These are phyloP conservation scores for Tylopilus plumbeoviolaceoides DNA, from an alignment of 768 basidiomycete genomes.

Conservation along the genomic window DNA sequence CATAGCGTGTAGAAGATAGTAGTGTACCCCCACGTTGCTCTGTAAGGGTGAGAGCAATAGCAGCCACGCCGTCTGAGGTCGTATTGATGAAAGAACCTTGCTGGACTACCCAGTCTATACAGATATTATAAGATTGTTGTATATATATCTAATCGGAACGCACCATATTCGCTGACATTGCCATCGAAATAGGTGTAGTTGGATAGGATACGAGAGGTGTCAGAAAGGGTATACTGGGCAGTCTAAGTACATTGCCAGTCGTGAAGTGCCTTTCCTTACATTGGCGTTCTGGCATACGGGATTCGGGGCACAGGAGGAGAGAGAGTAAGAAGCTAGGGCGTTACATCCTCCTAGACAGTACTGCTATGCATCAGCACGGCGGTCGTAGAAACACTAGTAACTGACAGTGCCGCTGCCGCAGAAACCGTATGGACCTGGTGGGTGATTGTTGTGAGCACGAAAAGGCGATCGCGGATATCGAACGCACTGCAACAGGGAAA, in stretches of 20 bases:
- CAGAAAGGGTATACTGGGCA: conserved; percentile 54
- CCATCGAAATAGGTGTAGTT: conserved; percentile 70
- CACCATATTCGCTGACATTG: conserved; percentile 67
- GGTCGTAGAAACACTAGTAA: neutral
- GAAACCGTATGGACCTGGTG: conserved; percentile 49
- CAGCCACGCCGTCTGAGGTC: conserved; percentile 52
- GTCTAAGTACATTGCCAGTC: neutral
- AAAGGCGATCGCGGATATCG: neutral
- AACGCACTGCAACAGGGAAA: conserved; percentile 44
- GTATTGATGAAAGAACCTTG: conserved; percentile 63
- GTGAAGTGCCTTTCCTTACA: conserved; percentile 33
- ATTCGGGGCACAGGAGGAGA: conserved; percentile 64
- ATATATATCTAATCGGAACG: neutral
- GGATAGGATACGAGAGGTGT: conserved; percentile 60
- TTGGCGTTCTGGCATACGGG: conserved; percentile 66
- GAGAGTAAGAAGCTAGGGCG: conserved; percentile 60
- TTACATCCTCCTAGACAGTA: conserved; percentile 89
- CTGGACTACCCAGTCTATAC: conserved; percentile 66
- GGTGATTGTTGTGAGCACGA: neutral
- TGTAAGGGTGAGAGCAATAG: conserved; percentile 65
- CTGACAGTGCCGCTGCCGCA: conserved; percentile 44
- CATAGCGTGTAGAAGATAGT: conserved; percentile 73
- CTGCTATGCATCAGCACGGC: conserved; percentile 32
- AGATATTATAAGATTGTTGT: neutral
- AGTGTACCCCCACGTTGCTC: conserved; percentile 72